Percentiles rank a stretch among this genome's conserved stretches.
phyloP scores from a whole-genome alignment of 768 basidiomycete genomes.

The Hortiboletus campestris region DNA sequence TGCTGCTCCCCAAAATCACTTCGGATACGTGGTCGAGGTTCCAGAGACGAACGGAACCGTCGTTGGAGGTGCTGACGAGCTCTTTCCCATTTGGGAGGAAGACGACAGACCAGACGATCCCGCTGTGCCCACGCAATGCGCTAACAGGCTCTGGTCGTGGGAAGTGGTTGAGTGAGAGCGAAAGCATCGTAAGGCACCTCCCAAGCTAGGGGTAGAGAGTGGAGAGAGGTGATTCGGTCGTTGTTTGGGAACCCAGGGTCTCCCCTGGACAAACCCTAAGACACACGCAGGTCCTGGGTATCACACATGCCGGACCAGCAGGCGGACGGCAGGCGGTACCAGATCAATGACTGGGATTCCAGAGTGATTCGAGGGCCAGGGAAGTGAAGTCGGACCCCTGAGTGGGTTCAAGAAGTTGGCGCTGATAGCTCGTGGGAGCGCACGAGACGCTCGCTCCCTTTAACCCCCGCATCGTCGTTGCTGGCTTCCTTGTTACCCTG shows the following conservation, averaged over 20 bases:
- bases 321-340: conserved; percentile 31
- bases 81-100: conserved; percentile 27
- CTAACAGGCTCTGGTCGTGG: conserved; percentile 23
- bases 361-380: conserved; percentile 26
- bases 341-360: conserved; percentile 34
- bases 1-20: conserved; percentile 22
- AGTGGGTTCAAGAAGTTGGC: conserved; percentile 31
- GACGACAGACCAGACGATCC: conserved; percentile 30
- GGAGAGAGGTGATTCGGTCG: conserved; percentile 22
- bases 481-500: not conserved
- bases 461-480: conserved; percentile 2
- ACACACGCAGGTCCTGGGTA: conserved; percentile 29
- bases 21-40: conserved; percentile 25
- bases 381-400: conserved; percentile 28
- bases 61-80: conserved; percentile 29
- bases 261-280: conserved; percentile 29
- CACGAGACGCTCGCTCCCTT: conserved; percentile 6
- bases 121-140: conserved; percentile 24
- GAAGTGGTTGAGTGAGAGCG: conserved; percentile 32
- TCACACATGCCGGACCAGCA: conserved; percentile 32
- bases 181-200: conserved; percentile 26
- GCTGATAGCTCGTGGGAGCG: conserved; percentile 29
- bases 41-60: conserved; percentile 32
- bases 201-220: conserved; percentile 24
- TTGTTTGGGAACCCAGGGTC: conserved; percentile 25